phyloP scores from a whole-genome alignment of 257 asterid species.

The Solanum peruvianum region DNA sequence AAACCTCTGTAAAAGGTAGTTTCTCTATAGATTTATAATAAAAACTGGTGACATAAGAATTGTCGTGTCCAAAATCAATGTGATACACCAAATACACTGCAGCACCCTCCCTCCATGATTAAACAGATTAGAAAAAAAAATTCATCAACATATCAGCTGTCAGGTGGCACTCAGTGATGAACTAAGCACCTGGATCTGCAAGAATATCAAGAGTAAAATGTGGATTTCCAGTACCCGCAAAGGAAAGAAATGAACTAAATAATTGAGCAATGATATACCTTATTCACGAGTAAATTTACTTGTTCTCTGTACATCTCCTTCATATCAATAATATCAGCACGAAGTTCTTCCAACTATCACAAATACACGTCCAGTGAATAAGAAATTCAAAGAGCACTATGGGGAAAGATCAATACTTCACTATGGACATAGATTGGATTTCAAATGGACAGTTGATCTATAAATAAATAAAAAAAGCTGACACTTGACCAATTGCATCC shows the following conservation, averaged over 20 bases:
- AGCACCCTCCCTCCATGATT: not conserved
- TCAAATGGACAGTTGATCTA: not conserved
- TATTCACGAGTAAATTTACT: slow-evolving; percentile 90
- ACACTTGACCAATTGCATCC: not conserved
- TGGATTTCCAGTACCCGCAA: not conserved
- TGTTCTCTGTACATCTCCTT: slow-evolving; percentile 99
- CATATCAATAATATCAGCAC: slow-evolving; percentile 84
- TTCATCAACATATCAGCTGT: not conserved
- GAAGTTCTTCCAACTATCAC: slow-evolving; percentile 87
- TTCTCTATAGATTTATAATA: not conserved
- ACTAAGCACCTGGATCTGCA: slow-evolving; percentile 68
- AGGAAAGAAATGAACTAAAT: not conserved
- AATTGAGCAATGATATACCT: slow-evolving; percentile 22
- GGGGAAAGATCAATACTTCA: not conserved
- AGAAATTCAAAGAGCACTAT: not conserved
- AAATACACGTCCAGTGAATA: not conserved
- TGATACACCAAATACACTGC: not conserved
- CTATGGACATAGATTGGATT: not conserved
- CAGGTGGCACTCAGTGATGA: slow-evolving; percentile 34
- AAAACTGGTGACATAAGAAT: not conserved
- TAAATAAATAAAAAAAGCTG: not conserved
- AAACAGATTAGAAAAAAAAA: slow-evolving; percentile 1
- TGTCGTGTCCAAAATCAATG: not conserved
- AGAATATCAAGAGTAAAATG: not conserved
- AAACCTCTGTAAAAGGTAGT: not conserved